Percentiles rank a stretch among this genome's conserved stretches.
Conservation (phyloP, 306 rosid genomes). For the Acacia confusa region DNA sequence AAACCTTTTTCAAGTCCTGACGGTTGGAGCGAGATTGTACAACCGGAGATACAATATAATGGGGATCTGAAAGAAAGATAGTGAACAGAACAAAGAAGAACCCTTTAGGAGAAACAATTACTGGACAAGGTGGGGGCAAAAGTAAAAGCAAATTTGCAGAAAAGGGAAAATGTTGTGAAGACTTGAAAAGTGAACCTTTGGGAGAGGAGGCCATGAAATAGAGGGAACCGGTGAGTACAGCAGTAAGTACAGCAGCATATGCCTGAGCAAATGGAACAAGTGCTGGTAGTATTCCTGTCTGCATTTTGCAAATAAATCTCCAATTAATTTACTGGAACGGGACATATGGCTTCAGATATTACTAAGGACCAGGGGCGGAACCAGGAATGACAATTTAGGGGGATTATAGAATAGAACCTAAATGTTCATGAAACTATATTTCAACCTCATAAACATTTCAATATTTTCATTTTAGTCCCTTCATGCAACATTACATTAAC, state of each 20-base stretch:
- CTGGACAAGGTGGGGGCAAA: constrained; percentile 9
- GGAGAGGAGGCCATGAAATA: constrained; percentile 95
- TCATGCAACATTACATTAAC: too few relatives aligned
- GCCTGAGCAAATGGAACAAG: constrained; percentile 98
- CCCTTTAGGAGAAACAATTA: neutral
- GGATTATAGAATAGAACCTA: too few relatives aligned
- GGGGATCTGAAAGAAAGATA: constrained; percentile 63
- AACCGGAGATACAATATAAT: constrained; percentile 90
- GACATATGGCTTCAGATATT: constrained; percentile 2
- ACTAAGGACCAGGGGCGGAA: too few relatives aligned
- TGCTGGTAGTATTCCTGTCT: constrained; percentile 92
- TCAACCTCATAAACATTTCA: too few relatives aligned
- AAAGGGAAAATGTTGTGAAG: constrained; percentile 4
- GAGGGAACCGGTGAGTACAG: constrained; percentile 85
- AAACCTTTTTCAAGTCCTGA: constrained; percentile 74
- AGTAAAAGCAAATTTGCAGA: neutral
- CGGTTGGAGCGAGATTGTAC: constrained; percentile 73
- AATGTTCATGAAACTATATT: too few relatives aligned
- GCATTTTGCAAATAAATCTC: constrained; percentile 28
- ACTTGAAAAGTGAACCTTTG: constrained; percentile 55
- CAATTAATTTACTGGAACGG: constrained; percentile 24
- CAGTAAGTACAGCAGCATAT: constrained; percentile 91
- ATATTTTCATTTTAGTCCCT: too few relatives aligned
- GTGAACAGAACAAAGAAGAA: neutral
- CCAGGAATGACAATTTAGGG: too few relatives aligned